These are phyloP conservation scores for Jimgerdemannia flammicorona DNA, from an alignment of 192 early-diverging fungal genomes.

Conservation along the genomic window DNA sequence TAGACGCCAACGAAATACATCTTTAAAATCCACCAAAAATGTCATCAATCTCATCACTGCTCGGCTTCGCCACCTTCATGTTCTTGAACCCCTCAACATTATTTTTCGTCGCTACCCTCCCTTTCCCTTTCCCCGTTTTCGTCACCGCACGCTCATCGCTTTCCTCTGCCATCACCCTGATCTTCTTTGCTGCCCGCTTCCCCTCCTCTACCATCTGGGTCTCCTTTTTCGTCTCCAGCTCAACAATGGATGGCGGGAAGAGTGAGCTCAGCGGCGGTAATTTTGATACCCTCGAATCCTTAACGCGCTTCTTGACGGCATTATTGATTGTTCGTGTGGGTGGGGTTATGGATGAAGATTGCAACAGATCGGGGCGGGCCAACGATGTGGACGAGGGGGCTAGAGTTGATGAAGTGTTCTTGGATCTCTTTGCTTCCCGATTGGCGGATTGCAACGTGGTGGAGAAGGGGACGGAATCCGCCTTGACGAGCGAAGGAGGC, in stretches of 20 bases:
- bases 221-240: background rate
- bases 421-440: too few relatives aligned
- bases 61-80: background rate
- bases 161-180: background rate
- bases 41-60: background rate
- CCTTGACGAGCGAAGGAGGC: too few relatives aligned
- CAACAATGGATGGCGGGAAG: background rate
- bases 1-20: too few relatives aligned
- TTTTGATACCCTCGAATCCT: background rate
- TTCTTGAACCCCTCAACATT: too few relatives aligned
- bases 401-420: too few relatives aligned
- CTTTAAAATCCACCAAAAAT: background rate
- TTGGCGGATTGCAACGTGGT: too few relatives aligned
- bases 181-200: background rate
- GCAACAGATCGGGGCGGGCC: too few relatives aligned
- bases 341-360: too few relatives aligned
- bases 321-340: background rate
- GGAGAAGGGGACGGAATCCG: too few relatives aligned
- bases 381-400: too few relatives aligned
- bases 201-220: background rate
- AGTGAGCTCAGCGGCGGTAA: background rate
- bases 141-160: background rate
- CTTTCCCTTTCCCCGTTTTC: background rate
- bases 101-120: background rate
- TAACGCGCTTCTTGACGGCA: background rate